Base-by-base conservation (phyloP, 257 asterid species). In the Gentiana straminea region DNA sequence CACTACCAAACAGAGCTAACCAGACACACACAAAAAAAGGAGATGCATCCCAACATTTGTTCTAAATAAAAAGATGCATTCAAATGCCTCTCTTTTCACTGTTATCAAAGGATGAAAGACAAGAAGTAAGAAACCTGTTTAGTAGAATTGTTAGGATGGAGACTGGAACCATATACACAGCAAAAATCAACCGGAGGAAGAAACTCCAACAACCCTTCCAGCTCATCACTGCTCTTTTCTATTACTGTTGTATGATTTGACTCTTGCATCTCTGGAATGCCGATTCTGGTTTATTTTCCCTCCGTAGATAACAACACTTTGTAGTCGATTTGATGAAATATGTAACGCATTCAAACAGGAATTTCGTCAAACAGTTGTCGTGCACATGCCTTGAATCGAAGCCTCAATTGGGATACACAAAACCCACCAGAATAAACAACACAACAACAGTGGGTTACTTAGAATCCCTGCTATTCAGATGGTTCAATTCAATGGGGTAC, bases 111-210 rank as follows among this genome's bases (percentile, higher is more conserved):
- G 69, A 54, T 24, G 3, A 49, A 9, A 3, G 43, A 55, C 43
- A 60, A 49, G 47, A 52, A 33, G 35, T 33, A 39, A 32, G 49
- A 60, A 46, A 85, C 94, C 94, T 90, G 72, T 0, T 24, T 24
- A 69, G 78, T 86, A 51, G 46, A 54, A 69, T 90, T 86, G 80
- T 81, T 86, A 15, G 88, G 89, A 73, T 90, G 96, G 66, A 86
- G 94, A 55, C 73, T 72, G 57, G 95, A 91, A 43, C 96, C 98
- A 80, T 87, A 82, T 36, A 81, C 45, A 59, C 95, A 82, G 61
- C 86, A 82, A 63, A 87, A 91, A 34, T 87, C 94, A 67, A 87
- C 86, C 0, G 92, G 89, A 9, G 98, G 96, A 54, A 87, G 77
- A 64, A 61, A 76, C 54, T 81, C 77, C 44, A 91, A 81, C 57